These are phyloP conservation scores for Meyerozyma elateridarum DNA, from an alignment of 1,139 yeast genomes.

Conservation along the genomic window DNA sequence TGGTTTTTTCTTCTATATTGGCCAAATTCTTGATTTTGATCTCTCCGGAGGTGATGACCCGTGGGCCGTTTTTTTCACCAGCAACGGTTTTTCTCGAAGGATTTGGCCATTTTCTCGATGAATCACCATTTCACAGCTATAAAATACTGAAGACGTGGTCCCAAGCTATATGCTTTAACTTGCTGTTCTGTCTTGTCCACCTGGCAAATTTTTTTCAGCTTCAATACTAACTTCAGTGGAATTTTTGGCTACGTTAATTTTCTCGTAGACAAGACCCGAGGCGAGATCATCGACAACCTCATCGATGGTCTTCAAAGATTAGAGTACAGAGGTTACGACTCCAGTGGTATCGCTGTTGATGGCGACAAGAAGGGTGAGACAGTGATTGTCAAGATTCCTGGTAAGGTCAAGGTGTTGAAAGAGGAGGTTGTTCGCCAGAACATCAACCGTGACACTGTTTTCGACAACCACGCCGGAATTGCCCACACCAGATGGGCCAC, in stretches of 20 bases:
- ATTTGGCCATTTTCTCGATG: too few relatives aligned
- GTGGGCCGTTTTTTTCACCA: too few relatives aligned
- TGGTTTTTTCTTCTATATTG: too few relatives aligned
- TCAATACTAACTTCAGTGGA: slow-evolving; percentile 55
- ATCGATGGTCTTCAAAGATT: slow-evolving; percentile 89
- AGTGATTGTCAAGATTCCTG: slow-evolving; percentile 75
- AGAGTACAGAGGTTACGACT: slow-evolving; percentile 98
- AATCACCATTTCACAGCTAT: too few relatives aligned
- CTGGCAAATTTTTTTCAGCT: too few relatives aligned
- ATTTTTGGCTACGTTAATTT: slow-evolving; percentile 97
- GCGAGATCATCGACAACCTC: slow-evolving; percentile 84
- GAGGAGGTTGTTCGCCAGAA: slow-evolving; percentile 57
- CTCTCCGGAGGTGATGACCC: too few relatives aligned
- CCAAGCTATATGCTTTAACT: too few relatives aligned
- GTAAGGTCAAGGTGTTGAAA: slow-evolving; percentile 82
- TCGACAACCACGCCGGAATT: slow-evolving; percentile 88
- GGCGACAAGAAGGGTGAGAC: slow-evolving; percentile 64
- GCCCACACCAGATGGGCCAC: slow-evolving; percentile 99
- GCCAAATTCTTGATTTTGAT: too few relatives aligned
- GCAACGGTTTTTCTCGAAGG: too few relatives aligned
- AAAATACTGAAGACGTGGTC: too few relatives aligned
- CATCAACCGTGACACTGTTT: slow-evolving; percentile 56
- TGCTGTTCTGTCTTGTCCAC: too few relatives aligned
- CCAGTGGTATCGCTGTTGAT: slow-evolving; percentile 93
- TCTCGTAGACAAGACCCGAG: slow-evolving; percentile 86